Evolutionary conservation across 2,329 filamentous ascomycete genomes (phyloP).

Genomic region (Aspergillus pseudonomiae): DNA sequence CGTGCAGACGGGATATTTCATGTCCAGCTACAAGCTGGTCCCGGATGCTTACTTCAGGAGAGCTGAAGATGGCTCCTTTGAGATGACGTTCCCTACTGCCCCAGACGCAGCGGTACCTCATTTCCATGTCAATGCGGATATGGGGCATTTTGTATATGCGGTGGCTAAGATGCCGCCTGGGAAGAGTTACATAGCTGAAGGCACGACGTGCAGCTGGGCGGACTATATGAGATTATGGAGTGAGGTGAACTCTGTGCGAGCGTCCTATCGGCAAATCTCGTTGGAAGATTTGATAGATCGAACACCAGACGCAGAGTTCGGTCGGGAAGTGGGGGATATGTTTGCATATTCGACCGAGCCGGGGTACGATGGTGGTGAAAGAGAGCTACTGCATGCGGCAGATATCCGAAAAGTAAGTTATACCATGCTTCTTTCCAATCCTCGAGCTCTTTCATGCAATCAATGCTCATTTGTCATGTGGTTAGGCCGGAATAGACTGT

Average conservation of each 20-base stretch:
- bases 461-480: background rate
- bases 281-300: conserved; percentile 46
- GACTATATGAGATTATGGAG: conserved; percentile 52
- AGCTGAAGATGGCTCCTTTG: conserved; percentile 40
- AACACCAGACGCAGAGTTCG: conserved; percentile 45
- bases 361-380: conserved; percentile 52
- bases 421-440: background rate
- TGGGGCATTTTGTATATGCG: conserved; percentile 53
- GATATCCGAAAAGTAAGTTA: conserved; percentile 49
- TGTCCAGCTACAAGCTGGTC: conserved; percentile 52
- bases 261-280: conserved; percentile 45
- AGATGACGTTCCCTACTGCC: conserved; percentile 53
- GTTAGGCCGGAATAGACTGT: conserved; percentile 48
- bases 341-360: conserved; percentile 52
- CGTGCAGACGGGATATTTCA: conserved; percentile 56
- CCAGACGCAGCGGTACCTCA: conserved; percentile 48
- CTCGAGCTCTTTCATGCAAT: background rate
- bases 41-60: conserved; percentile 52
- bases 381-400: conserved; percentile 46
- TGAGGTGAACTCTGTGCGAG: conserved; percentile 36
- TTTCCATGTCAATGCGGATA: conserved; percentile 51
- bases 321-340: conserved; percentile 52
- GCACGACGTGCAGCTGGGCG: conserved; percentile 50
- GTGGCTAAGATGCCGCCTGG: conserved; percentile 55
- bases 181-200: conserved; percentile 54